These are phyloP conservation scores for Verticillium tricorpus DNA, from an alignment of 2,329 filamentous ascomycete genomes.

Conservation along the genomic window DNA sequence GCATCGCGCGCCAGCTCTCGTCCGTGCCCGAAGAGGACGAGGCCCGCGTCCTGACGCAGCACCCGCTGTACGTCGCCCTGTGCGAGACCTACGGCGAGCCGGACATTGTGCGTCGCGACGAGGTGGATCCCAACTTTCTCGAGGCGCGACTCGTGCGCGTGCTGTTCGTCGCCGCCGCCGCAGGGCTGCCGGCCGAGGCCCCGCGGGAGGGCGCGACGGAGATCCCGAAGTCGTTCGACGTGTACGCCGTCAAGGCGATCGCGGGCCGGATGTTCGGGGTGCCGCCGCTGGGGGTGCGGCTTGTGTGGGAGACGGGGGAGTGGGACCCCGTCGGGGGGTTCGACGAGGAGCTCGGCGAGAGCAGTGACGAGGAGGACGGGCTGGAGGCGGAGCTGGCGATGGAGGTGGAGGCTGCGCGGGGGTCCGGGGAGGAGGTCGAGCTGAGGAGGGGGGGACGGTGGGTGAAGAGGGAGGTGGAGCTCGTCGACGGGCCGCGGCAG, in stretches of 20 bases:
- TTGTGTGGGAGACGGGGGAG: constrained; percentile 89
- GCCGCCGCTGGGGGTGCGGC: constrained; percentile 56
- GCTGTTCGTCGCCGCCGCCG: constrained; percentile 32
- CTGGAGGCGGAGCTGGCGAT: constrained; percentile 37
- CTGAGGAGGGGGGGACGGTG: constrained; percentile 49
- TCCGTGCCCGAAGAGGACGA: constrained; percentile 49
- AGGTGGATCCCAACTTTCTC: constrained; percentile 72
- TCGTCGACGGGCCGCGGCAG: constrained; percentile 74
- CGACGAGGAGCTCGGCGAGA: constrained; percentile 51
- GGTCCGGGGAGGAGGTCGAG: constrained; percentile 9
- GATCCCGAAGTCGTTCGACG: constrained; percentile 73
- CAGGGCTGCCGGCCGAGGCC: background rate
- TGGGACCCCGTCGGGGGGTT: constrained; percentile 73
- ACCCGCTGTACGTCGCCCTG: constrained; percentile 70
- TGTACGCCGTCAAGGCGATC: constrained; percentile 77
- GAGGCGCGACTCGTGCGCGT: constrained; percentile 73
- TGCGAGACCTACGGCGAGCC: constrained; percentile 75
- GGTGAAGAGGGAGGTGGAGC: constrained; percentile 73
- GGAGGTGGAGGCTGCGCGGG: constrained; percentile 19
- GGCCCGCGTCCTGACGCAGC: constrained; percentile 51
- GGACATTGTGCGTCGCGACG: constrained; percentile 49
- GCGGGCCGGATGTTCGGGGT: constrained; percentile 67
- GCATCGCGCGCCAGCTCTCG: constrained; percentile 73
- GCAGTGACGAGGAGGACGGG: constrained; percentile 38
- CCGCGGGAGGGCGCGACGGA: constrained; percentile 29